A percentile compares a stretch with the other conserved stretches of the same genome.
Conservation (phyloP, 495 filamentous ascomycete species). For the Trichocladium uniseriatum region DNA sequence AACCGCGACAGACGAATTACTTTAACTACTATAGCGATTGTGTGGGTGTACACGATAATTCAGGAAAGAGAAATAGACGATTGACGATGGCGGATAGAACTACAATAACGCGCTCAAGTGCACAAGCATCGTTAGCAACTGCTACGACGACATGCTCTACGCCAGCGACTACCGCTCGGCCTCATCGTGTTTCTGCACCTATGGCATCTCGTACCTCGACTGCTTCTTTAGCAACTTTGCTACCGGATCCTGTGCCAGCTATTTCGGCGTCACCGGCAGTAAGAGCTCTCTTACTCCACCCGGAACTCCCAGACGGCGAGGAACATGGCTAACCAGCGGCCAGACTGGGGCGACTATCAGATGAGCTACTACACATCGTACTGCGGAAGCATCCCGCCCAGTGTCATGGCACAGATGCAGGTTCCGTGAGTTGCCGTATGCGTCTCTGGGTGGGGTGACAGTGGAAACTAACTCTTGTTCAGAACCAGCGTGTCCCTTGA, state of each 20-base stretch:
- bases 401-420: constrained; percentile 10
- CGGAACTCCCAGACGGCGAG: too few species aligned
- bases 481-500: constrained; percentile 16
- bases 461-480: not conserved
- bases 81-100: not conserved
- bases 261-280: not conserved
- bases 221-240: constrained; percentile 11
- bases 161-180: not conserved
- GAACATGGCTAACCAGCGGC: too few species aligned
- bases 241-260: constrained; percentile 9
- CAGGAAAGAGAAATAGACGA: too few species aligned
- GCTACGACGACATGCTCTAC: constrained; percentile 1
- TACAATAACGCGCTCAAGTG: not conserved
- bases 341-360: constrained; percentile 12
- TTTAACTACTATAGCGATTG: too few species aligned
- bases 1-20: constrained; percentile 8
- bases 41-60: too few species aligned
- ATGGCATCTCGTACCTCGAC: constrained; percentile 15
- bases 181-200: constrained; percentile 14
- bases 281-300: too few species aligned
- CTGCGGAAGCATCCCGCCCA: constrained; percentile 12
- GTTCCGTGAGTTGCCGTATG: constrained; percentile 4
- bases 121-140: constrained; percentile 9
- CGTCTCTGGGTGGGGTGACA: not conserved
- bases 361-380: not conserved